A percentile compares a stretch with the other conserved stretches of the same genome.
Conservation (phyloP, 2,329 filamentous ascomycete genomes). For the Cercospora sp. region DNA sequence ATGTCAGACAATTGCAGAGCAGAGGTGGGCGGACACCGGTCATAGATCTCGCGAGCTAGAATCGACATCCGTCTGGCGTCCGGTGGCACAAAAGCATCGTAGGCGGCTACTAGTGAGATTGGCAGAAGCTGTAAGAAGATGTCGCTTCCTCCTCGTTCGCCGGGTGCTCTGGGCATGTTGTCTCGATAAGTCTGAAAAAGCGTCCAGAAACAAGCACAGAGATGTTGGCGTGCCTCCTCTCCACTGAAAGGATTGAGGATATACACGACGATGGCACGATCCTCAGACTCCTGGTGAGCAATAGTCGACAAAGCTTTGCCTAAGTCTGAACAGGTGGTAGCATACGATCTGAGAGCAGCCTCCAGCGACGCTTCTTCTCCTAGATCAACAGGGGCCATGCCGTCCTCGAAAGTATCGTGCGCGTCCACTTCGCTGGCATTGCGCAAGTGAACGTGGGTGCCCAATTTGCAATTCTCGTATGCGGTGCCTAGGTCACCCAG, state of each 20-base stretch:
- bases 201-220: slow-evolving; percentile 71
- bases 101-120: slow-evolving; percentile 64
- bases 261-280: slow-evolving; percentile 66
- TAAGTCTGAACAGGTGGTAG: slow-evolving; percentile 28
- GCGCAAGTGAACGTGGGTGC: slow-evolving; percentile 53
- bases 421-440: slow-evolving; percentile 40
- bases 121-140: slow-evolving; percentile 77
- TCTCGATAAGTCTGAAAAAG: slow-evolving; percentile 67
- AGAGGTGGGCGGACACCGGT: slow-evolving; percentile 60
- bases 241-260: slow-evolving; percentile 66
- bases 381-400: slow-evolving; percentile 43
- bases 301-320: slow-evolving; percentile 33
- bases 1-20: slow-evolving; percentile 34
- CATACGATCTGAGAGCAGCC: slow-evolving; percentile 29
- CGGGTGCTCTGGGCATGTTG: slow-evolving; percentile 65
- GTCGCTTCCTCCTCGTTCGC: slow-evolving; percentile 50
- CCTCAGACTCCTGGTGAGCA: slow-evolving; percentile 39
- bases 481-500: slow-evolving; percentile 66
- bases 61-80: slow-evolving; percentile 57
- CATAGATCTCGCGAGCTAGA: slow-evolving; percentile 70
- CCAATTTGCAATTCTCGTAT: slow-evolving; percentile 74
- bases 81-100: slow-evolving; percentile 62
- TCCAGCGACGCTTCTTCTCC: slow-evolving; percentile 23
- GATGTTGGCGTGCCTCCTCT: slow-evolving; percentile 52
- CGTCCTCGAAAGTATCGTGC: slow-evolving; percentile 31